Conservation (phyloP, 192 early-diverging fungal genomes). For the Spizellomyces punctatus region DNA sequence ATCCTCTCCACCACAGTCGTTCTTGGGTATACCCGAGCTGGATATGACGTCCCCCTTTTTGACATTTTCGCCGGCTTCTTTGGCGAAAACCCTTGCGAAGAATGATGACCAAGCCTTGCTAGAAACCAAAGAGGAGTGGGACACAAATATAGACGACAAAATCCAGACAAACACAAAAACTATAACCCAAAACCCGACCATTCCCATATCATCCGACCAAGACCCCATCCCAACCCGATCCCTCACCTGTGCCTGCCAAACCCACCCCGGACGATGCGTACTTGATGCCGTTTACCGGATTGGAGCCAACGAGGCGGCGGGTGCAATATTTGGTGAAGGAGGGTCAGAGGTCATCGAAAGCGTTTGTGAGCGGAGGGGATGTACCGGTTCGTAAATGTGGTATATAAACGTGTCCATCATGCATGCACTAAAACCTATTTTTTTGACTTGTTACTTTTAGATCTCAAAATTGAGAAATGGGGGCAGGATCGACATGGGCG, state of each 20-base stretch:
- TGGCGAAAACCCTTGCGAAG: not conserved
- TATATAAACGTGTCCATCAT: not conserved
- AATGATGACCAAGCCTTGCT: too few relatives aligned
- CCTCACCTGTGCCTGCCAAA: constrained; percentile 13
- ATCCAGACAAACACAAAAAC: not conserved
- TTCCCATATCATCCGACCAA: not conserved
- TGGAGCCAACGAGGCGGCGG: constrained; percentile 6
- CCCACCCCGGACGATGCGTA: constrained; percentile 2
- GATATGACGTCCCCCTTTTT: constrained; percentile 30
- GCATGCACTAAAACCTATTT: not conserved
- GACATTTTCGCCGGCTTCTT: not conserved
- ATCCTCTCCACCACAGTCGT: constrained; percentile 11
- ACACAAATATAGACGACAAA: too few relatives aligned
- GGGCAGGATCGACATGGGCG: not conserved
- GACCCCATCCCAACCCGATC: not conserved
- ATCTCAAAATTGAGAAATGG: constrained; percentile 25
- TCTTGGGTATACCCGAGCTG: constrained; percentile 31
- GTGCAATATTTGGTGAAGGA: constrained; percentile 27
- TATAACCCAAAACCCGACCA: not conserved
- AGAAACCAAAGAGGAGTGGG: too few relatives aligned
- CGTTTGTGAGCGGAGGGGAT: constrained; percentile 1
- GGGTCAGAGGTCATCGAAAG: constrained; percentile 1
- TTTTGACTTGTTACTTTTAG: not conserved
- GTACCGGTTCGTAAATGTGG: constrained; percentile 3
- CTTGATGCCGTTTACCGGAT: constrained; percentile 21